Evolutionary conservation across 2,329 filamentous ascomycete species (phyloP).

Genomic region (Tolypocladium amazonense): DNA sequence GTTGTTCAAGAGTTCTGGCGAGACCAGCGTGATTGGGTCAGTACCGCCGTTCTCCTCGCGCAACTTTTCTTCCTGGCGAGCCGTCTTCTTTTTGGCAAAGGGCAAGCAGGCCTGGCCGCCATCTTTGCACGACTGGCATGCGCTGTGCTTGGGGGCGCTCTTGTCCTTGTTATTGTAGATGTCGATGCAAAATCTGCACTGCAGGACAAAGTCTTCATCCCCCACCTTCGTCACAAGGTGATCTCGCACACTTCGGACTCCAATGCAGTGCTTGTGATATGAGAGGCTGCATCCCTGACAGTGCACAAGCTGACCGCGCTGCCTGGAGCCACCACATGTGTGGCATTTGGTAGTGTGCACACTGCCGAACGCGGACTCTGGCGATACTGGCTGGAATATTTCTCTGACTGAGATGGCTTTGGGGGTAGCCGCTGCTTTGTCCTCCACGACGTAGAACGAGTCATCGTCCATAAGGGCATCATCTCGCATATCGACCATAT

Average conservation of each 20-base stretch:
- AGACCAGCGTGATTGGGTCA: constrained; percentile 63
- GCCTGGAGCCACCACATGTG: constrained; percentile 43
- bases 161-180: constrained; percentile 56
- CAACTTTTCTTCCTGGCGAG: constrained; percentile 74
- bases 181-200: constrained; percentile 79
- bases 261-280: constrained; percentile 78
- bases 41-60: constrained; percentile 67
- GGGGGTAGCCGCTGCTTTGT: constrained; percentile 30
- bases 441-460: constrained; percentile 37
- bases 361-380: constrained; percentile 54
- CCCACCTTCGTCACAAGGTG: constrained; percentile 82
- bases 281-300: constrained; percentile 85
- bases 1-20: constrained; percentile 60
- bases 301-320: constrained; percentile 59
- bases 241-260: constrained; percentile 61
- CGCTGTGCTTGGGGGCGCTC: constrained; percentile 57
- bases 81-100: constrained; percentile 62
- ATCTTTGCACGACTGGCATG: constrained; percentile 59
- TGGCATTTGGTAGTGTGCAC: constrained; percentile 65
- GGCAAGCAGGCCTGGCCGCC: constrained; percentile 60
- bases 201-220: constrained; percentile 69
- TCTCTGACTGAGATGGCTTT: constrained; percentile 61
- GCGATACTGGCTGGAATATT: constrained; percentile 52
- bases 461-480: constrained; percentile 49
- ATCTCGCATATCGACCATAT: constrained; percentile 37